Evolutionary conservation across 768 basidiomycete genomes (phyloP), one percentile per base, ranked within the genome.

Genomic region (Hebeloma cylindrosporum): DNA sequence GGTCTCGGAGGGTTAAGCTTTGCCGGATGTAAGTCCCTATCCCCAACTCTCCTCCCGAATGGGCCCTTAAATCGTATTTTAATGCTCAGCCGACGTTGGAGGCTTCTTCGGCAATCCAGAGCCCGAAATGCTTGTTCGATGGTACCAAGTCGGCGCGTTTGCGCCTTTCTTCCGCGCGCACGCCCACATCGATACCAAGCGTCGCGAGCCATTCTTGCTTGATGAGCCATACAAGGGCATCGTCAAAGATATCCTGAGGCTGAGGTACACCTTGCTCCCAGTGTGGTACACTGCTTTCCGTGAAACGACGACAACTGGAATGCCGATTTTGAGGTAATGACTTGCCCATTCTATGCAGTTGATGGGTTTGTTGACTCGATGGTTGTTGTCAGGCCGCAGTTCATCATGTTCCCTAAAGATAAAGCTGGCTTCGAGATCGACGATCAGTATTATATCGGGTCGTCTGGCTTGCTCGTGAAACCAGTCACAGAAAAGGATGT

Each of bases 21-120:
- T 62, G 74, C 82, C 17, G 96, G 96, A 53, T 85, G 94, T 96
- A 62, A 59, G 93, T 52, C 10, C 13, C n/a, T n/a, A n/a, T 36
- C 29, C 70, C 32, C 23, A 20, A 36, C 28, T 26, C n/a, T 14
- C 29, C 4, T 10, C 23, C 34, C 30, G 10, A 14, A 10, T 18
- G n/a, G 33, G 28, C 22, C 21, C 27, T 28, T 34, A 50, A 17
- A 36, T 48, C 38, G 39, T 38, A 18, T 43, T 35, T 26, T 29
- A 4, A 21, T 18, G 7, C 40, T 20, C 53, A 98, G 95, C 96
- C 50, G 96, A 99, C 58, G 93, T 98, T 40, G 95, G 96, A 14
- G 96, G 96, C 11, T 99, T 98, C 83, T 98, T 98, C 60, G 94
- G 95, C 13, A 94, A 98, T 64, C 94, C 96, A 0, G 82, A 86